phyloP scores from a whole-genome alignment of 768 basidiomycete genomes.

The Pseudohyphozyma bogoriensis region DNA sequence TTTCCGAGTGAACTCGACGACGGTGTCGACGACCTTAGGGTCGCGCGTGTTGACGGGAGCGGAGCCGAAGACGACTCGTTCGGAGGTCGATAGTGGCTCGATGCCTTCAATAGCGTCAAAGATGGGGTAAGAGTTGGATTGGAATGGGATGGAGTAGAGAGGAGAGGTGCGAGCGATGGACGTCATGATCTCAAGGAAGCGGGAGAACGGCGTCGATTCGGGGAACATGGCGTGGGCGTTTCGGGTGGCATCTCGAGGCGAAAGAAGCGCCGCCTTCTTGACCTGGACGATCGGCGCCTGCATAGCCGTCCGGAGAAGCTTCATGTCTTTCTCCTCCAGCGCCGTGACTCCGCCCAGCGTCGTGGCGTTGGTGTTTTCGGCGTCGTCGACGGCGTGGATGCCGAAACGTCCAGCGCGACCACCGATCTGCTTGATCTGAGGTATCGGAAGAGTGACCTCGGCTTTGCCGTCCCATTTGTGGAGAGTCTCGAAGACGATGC shows the following conservation, averaged over 20 bases:
- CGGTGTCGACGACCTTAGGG: slow-evolving; percentile 30
- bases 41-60: slow-evolving; percentile 39
- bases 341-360: slow-evolving; percentile 65
- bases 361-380: slow-evolving; percentile 12
- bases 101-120: slow-evolving; percentile 36
- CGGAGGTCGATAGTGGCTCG: slow-evolving; percentile 33
- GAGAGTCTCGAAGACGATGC: slow-evolving; percentile 65
- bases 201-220: slow-evolving; percentile 33
- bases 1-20: slow-evolving; percentile 40
- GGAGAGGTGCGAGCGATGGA: slow-evolving; percentile 33
- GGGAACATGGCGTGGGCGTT: slow-evolving; percentile 38
- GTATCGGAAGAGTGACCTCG: slow-evolving; percentile 48
- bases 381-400: slow-evolving; percentile 42
- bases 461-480: slow-evolving; percentile 54
- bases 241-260: slow-evolving; percentile 4
- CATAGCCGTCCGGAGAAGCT: slow-evolving; percentile 51
- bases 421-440: slow-evolving; percentile 86
- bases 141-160: slow-evolving; percentile 32
- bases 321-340: slow-evolving; percentile 53
- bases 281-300: slow-evolving; percentile 40
- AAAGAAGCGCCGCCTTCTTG: slow-evolving; percentile 15
- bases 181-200: slow-evolving; percentile 37
- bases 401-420: slow-evolving; percentile 88
- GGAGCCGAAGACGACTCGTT: slow-evolving; percentile 36
- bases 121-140: slow-evolving; percentile 29